phyloP scores from a whole-genome alignment of 1,139 yeast genomes.

The Candida tetrigidarum region DNA sequence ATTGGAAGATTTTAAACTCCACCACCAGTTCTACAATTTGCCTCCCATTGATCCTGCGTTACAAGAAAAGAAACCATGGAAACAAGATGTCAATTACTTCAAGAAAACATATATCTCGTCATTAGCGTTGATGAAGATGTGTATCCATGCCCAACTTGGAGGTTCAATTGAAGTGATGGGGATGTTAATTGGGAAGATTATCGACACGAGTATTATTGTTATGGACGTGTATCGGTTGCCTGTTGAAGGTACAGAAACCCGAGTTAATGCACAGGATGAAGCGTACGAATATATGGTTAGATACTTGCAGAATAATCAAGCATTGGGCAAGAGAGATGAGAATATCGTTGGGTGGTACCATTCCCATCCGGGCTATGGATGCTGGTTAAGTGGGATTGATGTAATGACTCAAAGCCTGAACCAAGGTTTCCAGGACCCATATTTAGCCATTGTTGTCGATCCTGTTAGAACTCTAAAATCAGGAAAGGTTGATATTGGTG shows the following conservation, averaged over 20 bases:
- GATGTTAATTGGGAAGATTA: constrained; percentile 80
- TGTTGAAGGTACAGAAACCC: constrained; percentile 93
- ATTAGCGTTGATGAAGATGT: constrained; percentile 78
- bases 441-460: constrained; percentile 85
- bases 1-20: neutral
- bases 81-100: constrained; percentile 60
- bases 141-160: constrained; percentile 81
- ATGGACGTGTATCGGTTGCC: constrained; percentile 88
- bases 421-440: constrained; percentile 90
- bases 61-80: constrained; percentile 42
- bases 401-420: constrained; percentile 85
- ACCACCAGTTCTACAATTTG: constrained; percentile 13
- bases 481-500: constrained; percentile 84
- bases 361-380: constrained; percentile 97
- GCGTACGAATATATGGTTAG: constrained; percentile 96
- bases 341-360: constrained; percentile 95
- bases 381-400: constrained; percentile 92
- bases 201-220: constrained; percentile 63
- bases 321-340: constrained; percentile 27
- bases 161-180: constrained; percentile 97
- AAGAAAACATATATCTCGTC: constrained; percentile 70
- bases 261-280: constrained; percentile 93
- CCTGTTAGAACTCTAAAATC: constrained; percentile 71
- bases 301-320: constrained; percentile 65
- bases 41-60: constrained; percentile 18